A percentile compares a stretch with the other conserved stretches of the same genome.
Conservation (phyloP, 208 protist genomes). For the Acanthamoeba healyi region DNA sequence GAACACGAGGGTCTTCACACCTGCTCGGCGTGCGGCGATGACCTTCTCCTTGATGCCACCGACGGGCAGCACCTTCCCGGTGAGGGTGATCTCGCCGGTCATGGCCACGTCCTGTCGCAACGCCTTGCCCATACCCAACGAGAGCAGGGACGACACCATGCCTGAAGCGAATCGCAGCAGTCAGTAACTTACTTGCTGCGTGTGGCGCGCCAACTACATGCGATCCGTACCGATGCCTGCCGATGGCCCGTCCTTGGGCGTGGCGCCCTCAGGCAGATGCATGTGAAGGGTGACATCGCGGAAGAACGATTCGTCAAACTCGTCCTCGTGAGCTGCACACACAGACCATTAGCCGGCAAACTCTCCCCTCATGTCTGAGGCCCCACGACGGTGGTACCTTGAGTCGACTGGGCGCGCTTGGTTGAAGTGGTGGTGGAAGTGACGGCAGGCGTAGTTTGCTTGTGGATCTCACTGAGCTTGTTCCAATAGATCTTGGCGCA, state of each 20-base stretch:
- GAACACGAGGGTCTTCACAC: constrained; percentile 88
- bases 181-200: too few relatives aligned
- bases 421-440: neutral
- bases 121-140: constrained; percentile 87
- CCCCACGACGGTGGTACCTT: neutral
- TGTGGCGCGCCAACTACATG: neutral
- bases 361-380: too few relatives aligned
- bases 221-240: constrained; percentile 87
- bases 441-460: neutral
- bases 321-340: neutral
- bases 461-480: constrained; percentile 26
- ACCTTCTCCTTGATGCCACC: constrained; percentile 93
- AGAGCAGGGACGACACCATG: constrained; percentile 91
- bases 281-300: constrained; percentile 87
- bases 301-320: constrained; percentile 87
- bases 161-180: too few relatives aligned
- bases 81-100: constrained; percentile 94
- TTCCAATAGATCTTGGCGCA: constrained; percentile 86
- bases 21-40: constrained; percentile 86
- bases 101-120: constrained; percentile 90
- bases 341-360: too few relatives aligned
- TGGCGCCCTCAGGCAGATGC: constrained; percentile 91
- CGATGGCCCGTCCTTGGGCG: constrained; percentile 90
- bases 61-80: constrained; percentile 89
- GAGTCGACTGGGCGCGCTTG: neutral